Conservation (phyloP, 2,329 filamentous ascomycete species). For the Stagonosporopsis chrysanthemi region DNA sequence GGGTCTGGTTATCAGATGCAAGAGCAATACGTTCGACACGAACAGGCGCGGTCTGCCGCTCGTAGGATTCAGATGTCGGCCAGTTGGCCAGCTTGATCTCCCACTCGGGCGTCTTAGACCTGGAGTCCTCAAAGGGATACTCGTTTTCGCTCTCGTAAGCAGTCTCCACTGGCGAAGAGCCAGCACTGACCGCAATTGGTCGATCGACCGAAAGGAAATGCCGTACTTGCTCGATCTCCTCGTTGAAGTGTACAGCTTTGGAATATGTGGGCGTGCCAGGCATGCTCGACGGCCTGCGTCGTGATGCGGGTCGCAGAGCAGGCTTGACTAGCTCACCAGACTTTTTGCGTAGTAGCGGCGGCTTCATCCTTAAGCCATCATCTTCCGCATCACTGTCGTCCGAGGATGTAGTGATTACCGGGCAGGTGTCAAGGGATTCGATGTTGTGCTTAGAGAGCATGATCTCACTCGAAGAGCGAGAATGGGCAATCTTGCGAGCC, state of each 20-base stretch:
- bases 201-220: constrained; percentile 95
- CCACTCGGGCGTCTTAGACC: constrained; percentile 71
- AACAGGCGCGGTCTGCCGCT: constrained; percentile 72
- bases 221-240: constrained; percentile 92
- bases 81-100: constrained; percentile 88
- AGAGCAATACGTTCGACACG: constrained; percentile 86
- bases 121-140: constrained; percentile 77
- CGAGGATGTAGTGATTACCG: constrained; percentile 51
- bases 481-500: constrained; percentile 68
- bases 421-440: constrained; percentile 55
- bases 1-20: constrained; percentile 83
- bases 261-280: constrained; percentile 94
- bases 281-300: constrained; percentile 90
- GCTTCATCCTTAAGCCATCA: constrained; percentile 70
- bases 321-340: constrained; percentile 95
- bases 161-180: constrained; percentile 86
- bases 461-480: constrained; percentile 66
- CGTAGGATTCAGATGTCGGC: constrained; percentile 66
- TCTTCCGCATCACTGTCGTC: constrained; percentile 63
- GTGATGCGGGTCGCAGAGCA: constrained; percentile 81
- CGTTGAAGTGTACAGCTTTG: constrained; percentile 98
- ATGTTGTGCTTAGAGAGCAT: constrained; percentile 56
- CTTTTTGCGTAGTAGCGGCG: constrained; percentile 97
- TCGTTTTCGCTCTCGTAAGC: constrained; percentile 85
- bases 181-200: constrained; percentile 93